Conservation (phyloP, 2,329 filamentous ascomycete genomes). For the Trichoderma atroviride region DNA sequence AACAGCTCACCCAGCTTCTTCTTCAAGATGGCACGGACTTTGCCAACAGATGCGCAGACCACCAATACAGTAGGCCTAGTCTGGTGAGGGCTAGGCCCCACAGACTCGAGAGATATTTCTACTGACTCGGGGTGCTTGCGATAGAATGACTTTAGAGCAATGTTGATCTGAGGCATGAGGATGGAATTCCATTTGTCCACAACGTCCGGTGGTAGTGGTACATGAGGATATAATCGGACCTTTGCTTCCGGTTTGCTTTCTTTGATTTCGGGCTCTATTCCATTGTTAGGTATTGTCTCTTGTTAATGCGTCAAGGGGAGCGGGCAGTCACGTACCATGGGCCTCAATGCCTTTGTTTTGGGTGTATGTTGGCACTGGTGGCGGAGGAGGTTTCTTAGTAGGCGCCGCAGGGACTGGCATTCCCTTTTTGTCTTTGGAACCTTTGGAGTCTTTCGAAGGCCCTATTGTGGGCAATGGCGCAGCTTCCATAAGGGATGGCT, state of each 20-base stretch:
- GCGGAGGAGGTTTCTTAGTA: slow-evolving; percentile 15
- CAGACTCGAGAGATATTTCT: slow-evolving; percentile 75
- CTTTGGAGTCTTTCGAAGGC: slow-evolving; percentile 12
- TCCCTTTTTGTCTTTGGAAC: slow-evolving; percentile 20
- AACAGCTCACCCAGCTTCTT: slow-evolving; percentile 68
- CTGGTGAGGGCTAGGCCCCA: slow-evolving; percentile 68
- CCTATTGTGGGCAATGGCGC: not conserved
- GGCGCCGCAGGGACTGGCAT: not conserved
- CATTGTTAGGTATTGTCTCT: not conserved
- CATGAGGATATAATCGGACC: slow-evolving; percentile 61
- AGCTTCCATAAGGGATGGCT: slow-evolving; percentile 41
- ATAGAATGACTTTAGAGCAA: slow-evolving; percentile 70
- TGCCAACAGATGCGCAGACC: slow-evolving; percentile 73
- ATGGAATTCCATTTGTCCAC: slow-evolving; percentile 72
- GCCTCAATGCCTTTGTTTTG: not conserved
- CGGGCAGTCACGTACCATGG: not conserved
- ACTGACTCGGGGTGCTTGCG: slow-evolving; percentile 74
- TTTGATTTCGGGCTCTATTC: slow-evolving; percentile 30
- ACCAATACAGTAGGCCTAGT: slow-evolving; percentile 75
- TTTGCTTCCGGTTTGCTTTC: slow-evolving; percentile 44
- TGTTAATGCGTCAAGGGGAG: not conserved
- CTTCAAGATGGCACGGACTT: slow-evolving; percentile 71
- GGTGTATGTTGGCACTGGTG: not conserved
- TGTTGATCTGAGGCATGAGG: slow-evolving; percentile 73
- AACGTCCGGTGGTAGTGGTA: slow-evolving; percentile 59